phyloP scores from a whole-genome alignment of 805 yeast genomes.

The Yarrowia divulgata region DNA sequence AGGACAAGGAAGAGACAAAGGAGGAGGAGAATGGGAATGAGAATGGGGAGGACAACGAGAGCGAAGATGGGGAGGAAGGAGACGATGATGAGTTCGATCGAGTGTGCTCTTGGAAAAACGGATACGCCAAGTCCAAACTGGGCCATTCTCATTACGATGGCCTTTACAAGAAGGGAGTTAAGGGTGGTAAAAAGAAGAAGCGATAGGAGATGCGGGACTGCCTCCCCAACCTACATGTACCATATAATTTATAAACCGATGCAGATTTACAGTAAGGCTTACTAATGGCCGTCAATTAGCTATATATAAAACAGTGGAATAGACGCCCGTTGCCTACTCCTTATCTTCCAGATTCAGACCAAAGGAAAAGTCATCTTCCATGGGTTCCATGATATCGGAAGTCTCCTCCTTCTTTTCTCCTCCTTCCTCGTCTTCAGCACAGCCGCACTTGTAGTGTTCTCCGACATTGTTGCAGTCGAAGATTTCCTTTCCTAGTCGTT shows the following conservation, averaged over 20 bases:
- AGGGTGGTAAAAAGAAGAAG: constrained; percentile 33
- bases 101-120: constrained; percentile 45
- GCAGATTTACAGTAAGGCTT: neutral
- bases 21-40: neutral
- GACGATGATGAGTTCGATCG: constrained; percentile 41
- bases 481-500: constrained; percentile 66
- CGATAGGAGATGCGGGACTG: neutral
- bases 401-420: constrained; percentile 45
- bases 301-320: neutral
- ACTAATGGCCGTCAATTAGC: too few relatives aligned
- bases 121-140: constrained; percentile 42
- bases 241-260: constrained; percentile 27
- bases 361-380: constrained; percentile 21
- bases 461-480: constrained; percentile 87
- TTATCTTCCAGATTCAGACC: too few relatives aligned
- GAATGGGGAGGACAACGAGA: constrained; percentile 57
- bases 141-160: constrained; percentile 49
- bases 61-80: constrained; percentile 42
- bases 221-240: constrained; percentile 18
- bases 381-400: constrained; percentile 40
- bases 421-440: constrained; percentile 75
- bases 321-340: neutral
- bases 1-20: constrained; percentile 41
- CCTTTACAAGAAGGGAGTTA: constrained; percentile 5
- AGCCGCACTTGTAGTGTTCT: constrained; percentile 96